Percentiles rank a stretch among this genome's conserved stretches.
phyloP scores from a whole-genome alignment of 805 yeast species.

The Starmerella vaccinii region DNA sequence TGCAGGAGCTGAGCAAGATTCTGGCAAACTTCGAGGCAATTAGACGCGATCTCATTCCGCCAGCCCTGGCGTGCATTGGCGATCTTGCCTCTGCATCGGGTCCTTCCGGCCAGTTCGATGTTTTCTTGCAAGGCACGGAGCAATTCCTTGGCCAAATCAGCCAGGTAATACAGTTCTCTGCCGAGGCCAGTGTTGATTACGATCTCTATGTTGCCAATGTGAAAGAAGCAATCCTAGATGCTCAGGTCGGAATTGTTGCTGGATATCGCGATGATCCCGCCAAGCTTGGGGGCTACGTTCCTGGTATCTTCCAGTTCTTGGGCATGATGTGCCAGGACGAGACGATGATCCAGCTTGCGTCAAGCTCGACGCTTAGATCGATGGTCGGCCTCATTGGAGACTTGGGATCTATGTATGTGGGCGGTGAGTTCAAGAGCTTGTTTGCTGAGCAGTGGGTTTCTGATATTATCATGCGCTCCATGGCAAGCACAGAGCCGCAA shows the following conservation, averaged over 20 bases:
- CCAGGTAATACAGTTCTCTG: slow-evolving; percentile 25
- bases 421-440: slow-evolving; percentile 58
- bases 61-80: slow-evolving; percentile 86
- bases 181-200: slow-evolving; percentile 58
- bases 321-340: slow-evolving; percentile 49
- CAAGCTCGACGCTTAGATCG: slow-evolving; percentile 67
- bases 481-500: slow-evolving; percentile 49
- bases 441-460: slow-evolving; percentile 71
- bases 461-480: slow-evolving; percentile 63
- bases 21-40: slow-evolving; percentile 51
- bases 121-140: slow-evolving; percentile 72
- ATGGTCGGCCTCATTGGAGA: slow-evolving; percentile 91
- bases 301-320: slow-evolving; percentile 61
- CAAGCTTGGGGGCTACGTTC: slow-evolving; percentile 52
- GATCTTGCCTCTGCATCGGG: slow-evolving; percentile 90
- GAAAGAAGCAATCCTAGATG: slow-evolving; percentile 84
- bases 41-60: slow-evolving; percentile 73
- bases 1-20: slow-evolving; percentile 70
- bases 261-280: slow-evolving; percentile 68
- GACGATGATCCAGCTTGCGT: slow-evolving; percentile 39
- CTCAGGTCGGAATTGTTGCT: slow-evolving; percentile 89
- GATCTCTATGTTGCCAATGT: slow-evolving; percentile 63
- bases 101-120: slow-evolving; percentile 58
- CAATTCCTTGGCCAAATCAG: slow-evolving; percentile 42
- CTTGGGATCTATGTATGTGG: slow-evolving; percentile 73